Evolutionary conservation across 75 land plant genomes (phyloP), one percentile per base, ranked within the genome.

Genomic region (Pinus taeda): DNA sequence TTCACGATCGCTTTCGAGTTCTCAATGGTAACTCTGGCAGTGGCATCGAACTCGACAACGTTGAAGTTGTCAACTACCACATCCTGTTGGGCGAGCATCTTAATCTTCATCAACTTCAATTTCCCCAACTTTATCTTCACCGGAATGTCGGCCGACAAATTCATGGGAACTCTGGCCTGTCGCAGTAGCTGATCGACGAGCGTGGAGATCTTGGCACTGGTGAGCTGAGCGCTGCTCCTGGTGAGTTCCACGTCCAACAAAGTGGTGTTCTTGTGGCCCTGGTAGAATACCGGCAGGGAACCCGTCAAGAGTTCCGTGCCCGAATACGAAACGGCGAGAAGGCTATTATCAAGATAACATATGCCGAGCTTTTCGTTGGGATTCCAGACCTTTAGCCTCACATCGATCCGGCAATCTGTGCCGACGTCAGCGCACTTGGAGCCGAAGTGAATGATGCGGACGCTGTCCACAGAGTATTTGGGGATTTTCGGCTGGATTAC

Each of bases 321-420:
- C 24, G 36, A 18, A 69, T 78, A 84, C 74, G 15, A 81, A n/a
- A 83, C 60, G 11, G 39, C 59, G 39, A 77, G 21, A 49, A 71
- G 61, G 57, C 82, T 84, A 15, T 33, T 30, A 33, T 74, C 71
- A 15, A 24, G 21, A 77, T 87, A 87, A 73, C 78, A 72, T 73
- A 87, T 84, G 63, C 87, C 83, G 62, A 87, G 81, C 67, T 81
- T 77, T 24, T 79, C 60, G 82, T 88, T 88, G 6, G 89, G 89
- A 71, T 88, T 88, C 29, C 53, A 18, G 6, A 82, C 85, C 17
- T 60, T 74, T 53, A 88, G 21, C 72, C 33, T 58, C 57, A 78
- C 64, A 17, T 17, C 24, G 76, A 85, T 57, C 77, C 66, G 77
- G 29, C 85, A 73, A 70, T 74, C 33, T 61, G 81, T 7, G 74